These are phyloP conservation scores for Aureobasidium subglaciale DNA, from an alignment of 2,329 filamentous ascomycete species.

Conservation along the genomic window DNA sequence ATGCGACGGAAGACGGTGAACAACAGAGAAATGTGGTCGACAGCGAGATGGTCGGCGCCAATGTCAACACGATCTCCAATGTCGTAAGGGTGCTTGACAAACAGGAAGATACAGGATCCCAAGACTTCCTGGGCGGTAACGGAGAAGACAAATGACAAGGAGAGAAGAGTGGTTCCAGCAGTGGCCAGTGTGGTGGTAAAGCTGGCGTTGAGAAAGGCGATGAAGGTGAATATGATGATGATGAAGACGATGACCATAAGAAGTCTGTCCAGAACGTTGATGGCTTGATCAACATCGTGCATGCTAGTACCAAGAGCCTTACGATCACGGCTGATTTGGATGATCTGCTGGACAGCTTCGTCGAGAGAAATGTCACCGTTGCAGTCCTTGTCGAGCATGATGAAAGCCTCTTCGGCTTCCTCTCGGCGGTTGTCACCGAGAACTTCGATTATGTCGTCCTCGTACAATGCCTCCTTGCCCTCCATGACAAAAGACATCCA, in stretches of 20 bases:
- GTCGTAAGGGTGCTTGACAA: slow-evolving; percentile 97
- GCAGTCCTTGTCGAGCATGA: slow-evolving; percentile 70
- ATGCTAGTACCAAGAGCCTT: slow-evolving; percentile 88
- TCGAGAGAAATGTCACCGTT: slow-evolving; percentile 94
- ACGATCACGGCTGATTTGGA: slow-evolving; percentile 75
- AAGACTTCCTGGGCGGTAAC: slow-evolving; percentile 89
- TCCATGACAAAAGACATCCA: slow-evolving; percentile 99
- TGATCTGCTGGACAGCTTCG: slow-evolving; percentile 85
- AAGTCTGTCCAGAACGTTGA: slow-evolving; percentile 82
- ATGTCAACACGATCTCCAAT: slow-evolving; percentile 93
- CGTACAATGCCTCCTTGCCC: slow-evolving; percentile 68
- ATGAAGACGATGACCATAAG: slow-evolving; percentile 75
- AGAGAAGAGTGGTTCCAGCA: slow-evolving; percentile 84
- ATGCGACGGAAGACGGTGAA: slow-evolving; percentile 88
- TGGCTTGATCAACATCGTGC: slow-evolving; percentile 94
- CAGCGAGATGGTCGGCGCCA: slow-evolving; percentile 60
- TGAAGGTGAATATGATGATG: slow-evolving; percentile 55
- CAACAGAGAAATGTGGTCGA: slow-evolving; percentile 89
- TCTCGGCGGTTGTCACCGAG: slow-evolving; percentile 65
- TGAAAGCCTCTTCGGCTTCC: slow-evolving; percentile 82
- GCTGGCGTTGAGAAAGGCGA: slow-evolving; percentile 80
- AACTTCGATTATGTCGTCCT: slow-evolving; percentile 81
- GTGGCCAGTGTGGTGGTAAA: slow-evolving; percentile 82
- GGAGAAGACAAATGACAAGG: slow-evolving; percentile 93
- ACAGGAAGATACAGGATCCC: slow-evolving; percentile 97